Evolutionary conservation across 2,329 filamentous ascomycete species (phyloP), one percentile per base, ranked within the genome.

Genomic region (Chaetomium globosum): DNA sequence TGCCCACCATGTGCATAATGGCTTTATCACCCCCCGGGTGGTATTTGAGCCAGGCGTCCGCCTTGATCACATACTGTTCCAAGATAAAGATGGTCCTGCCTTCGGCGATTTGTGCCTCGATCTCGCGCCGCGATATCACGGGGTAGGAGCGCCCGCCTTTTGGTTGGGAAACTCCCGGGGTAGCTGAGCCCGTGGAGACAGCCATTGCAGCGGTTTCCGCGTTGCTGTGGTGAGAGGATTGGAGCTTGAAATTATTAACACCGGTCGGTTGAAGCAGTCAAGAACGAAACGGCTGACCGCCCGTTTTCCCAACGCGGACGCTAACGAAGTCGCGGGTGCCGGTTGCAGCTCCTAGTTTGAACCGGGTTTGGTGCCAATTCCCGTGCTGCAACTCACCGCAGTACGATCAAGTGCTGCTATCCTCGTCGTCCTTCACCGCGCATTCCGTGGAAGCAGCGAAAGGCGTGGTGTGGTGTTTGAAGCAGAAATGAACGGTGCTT

Each of bases 1-100:
- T 87, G 67, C 93, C 93, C 67, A 98, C 86, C 92, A 97, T 95
- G 75, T 99, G 95, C 75, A 87, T 82, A 69, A 99, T 96, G 62
- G 94, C 86, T 78, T 93, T 95, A 73, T 94, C 89, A 71, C 95
- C 95, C 64, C 95, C 95, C 13, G 95, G 95, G 74, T 98, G 95
- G 74, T 91, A 97, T 61, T 87, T 87, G 60, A 96, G 80, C 92
- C 93, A 99, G 48, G 89, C 84, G 77, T 98, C 94, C 36, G 92
- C 88, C 79, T 93, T 97, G 71, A 98, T 78, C 10, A 97, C 93
- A 72, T 87, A 86, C 66, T 87, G 84, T 71, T 97, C 87, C 66
- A 95, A 82, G 61, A 99, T 92, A 67, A 97, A 84, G 63, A 99
- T 85, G 69, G 87, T 86, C 65, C 86, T 85, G 4, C 93, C 94